Evolutionary conservation across 805 yeast genomes (phyloP), one percentile per base, ranked within the genome.

Genomic region (Yarrowia porcina): DNA sequence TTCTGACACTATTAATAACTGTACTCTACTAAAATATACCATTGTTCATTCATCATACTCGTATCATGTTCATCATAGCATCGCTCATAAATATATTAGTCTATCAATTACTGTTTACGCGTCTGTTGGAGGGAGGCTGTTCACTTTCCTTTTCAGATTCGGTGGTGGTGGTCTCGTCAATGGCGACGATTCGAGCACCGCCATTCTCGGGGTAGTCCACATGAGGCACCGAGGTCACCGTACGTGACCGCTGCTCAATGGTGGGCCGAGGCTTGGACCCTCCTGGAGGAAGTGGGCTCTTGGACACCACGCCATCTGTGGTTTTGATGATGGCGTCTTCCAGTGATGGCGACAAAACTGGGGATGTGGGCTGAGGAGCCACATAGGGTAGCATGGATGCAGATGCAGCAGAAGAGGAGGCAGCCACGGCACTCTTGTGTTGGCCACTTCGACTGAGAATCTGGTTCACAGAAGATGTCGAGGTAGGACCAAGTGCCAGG

Each of bases 401-500:
- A 18, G 61, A 56, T 11, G 49, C 49, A 39, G 61, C 49, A 11
- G 49, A 39, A 39, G 61, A 39, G 21, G 47, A 39, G 15, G 61
- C 49, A 6, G 49, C 49, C 9, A 56, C 47, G 15, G 49, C 61
- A 39, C 61, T 56, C 49, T 56, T 56, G 49, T 39, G 61, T 8
- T 56, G 35, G 2, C 61, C 61, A 28, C 49, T 39, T 41, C 61
- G 47, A n/a, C 49, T 56, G 39, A 56, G 49, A 39, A 41, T 39
- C 21, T 56, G 61, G 30, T 56, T 56, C 39, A 56, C 61, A 21
- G 61, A 56, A n/a, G 61, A 56, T 10, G 61, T 56, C 8, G 61
- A 56, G 30, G 61, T 56, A 10, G 77, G 76, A 2, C 77, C 76
- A 10, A 74, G 69, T 5, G 77, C 76, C 20, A 73, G 66, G 47